Evolutionary conservation across 2,329 filamentous ascomycete genomes (phyloP), one percentile per base, ranked within the genome.

Genomic region (Sporothrix brunneoviolacea): DNA sequence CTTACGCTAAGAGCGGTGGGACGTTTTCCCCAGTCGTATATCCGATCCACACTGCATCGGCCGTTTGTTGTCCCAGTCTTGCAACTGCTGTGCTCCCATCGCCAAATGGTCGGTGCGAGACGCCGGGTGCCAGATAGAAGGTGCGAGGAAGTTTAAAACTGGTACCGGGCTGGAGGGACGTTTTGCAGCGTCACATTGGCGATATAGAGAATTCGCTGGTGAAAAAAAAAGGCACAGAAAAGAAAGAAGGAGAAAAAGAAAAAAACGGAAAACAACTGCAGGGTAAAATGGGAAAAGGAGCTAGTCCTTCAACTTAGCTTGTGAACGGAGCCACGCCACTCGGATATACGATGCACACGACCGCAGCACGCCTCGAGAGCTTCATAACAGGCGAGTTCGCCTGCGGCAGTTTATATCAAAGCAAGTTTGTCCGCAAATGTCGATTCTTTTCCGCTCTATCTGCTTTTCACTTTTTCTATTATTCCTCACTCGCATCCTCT

Each of bases 21-120:
- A 46, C 43, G 43, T 46, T 46, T 46, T 46, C 43, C 43, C 43
- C n/a, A 46, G 30, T n/a, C 33, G 33, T 46, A 37, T 30, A 37
- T 30, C 43, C 43, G 43, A 46, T 33, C 43, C 43, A 46, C 43
- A 28, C 5, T n/a, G 19, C 43, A 46, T 38, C 43, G 43, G 43
- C 43, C 37, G 21, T 46, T 28, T 15, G 43, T 45, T 36, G 42
- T 35, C 32, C 32, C 42, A n/a, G n/a, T n/a, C n/a, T n/a, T n/a
- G n/a, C n/a, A n/a, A n/a, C n/a, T n/a, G n/a, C n/a, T n/a, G n/a
- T n/a, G n/a, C n/a, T n/a, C n/a, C n/a, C n/a, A n/a, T n/a, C n/a
- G n/a, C n/a, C n/a, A n/a, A n/a, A n/a, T n/a, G n/a, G n/a, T n/a
- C n/a, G n/a, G n/a, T n/a, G n/a, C n/a, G n/a, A n/a, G n/a, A n/a